Evolutionary conservation across 371 early-diverging fungal genomes (phyloP), one percentile per base, ranked within the genome.

Genomic region (Batkoa obscura): DNA sequence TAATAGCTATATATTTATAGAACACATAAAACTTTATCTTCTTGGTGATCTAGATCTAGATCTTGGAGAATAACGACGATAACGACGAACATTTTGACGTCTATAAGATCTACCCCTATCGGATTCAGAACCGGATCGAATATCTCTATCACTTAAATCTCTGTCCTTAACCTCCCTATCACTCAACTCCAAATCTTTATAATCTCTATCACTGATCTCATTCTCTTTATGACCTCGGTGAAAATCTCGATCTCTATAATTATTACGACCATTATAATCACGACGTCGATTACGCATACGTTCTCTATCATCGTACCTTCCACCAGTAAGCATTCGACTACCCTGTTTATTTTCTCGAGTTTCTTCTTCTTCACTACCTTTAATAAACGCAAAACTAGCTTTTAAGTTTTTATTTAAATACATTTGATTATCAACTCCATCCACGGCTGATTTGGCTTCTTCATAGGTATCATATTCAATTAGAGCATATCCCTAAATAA

Each of bases 371-470:
- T 55, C 33, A 30, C 58, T 57, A 12, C 68, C 62, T 59, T 68
- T 65, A 35, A 83, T 67, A 65, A 96, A 94, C 3, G 94, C 93
- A 71, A 88, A 94, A 62, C 86, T 86, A 31, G 80, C 78, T 32
- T 71, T 60, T 42, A 96, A 66, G 1, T 68, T 69, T 64, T 83
- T 69, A 3, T 82, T 91, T 34, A 88, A 71, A 50, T 88, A 71
- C 52, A 77, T 74, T 41, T 73, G 72, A 32, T 78, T 82, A 58
- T 90, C 76, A 23, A 79, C 76, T 35, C 67, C 71, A 35, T 75
- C 73, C 43, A 92, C 83, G 17, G 93, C 94, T 8, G 68, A 67
- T 55, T 82, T 74, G 32, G 96, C 93, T 63, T 94, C 86, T 43
- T 80, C 78, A 54, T 73, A 75, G 10, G 76, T 74, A 50, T 80